Percentiles rank a stretch among this genome's conserved stretches.
Evolutionary conservation across 164 flowering plant genomes (phyloP).

Genomic region (Piper betle): DNA sequence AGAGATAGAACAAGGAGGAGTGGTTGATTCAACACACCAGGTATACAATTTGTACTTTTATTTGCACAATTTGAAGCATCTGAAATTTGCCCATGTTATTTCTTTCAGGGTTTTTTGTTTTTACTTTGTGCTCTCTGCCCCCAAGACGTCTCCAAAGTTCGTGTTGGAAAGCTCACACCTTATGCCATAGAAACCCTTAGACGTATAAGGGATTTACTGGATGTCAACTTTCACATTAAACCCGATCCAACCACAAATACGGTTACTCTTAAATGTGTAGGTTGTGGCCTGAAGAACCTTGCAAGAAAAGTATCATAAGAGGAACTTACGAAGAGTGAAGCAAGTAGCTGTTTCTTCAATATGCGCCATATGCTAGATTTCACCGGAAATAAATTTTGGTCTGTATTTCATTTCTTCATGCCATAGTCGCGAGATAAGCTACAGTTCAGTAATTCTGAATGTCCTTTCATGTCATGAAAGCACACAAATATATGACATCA

Average conservation of each 20-base stretch:
- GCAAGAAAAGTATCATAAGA: slow-evolving; percentile 59
- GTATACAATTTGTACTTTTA: slow-evolving; percentile 14
- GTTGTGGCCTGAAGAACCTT: slow-evolving; percentile 72
- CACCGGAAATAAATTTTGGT: neutral
- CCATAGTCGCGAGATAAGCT: too few relatives aligned
- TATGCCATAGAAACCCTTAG: slow-evolving; percentile 77
- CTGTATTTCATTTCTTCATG: too few relatives aligned
- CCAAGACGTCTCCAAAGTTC: slow-evolving; percentile 73
- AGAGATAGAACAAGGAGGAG: slow-evolving; percentile 88
- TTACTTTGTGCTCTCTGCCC: slow-evolving; percentile 82
- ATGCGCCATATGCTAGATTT: neutral
- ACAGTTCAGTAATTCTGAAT: too few relatives aligned
- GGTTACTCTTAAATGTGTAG: slow-evolving; percentile 58
- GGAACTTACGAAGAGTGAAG: too few relatives aligned
- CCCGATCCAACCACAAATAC: slow-evolving; percentile 70
- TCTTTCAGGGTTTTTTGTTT: slow-evolving; percentile 66
- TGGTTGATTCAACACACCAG: slow-evolving; percentile 94
- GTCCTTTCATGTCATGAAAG: too few relatives aligned
- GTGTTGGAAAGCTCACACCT: slow-evolving; percentile 81
- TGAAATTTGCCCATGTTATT: neutral
- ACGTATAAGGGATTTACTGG: slow-evolving; percentile 64
- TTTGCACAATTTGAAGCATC: neutral
- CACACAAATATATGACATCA: too few relatives aligned
- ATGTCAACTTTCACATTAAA: slow-evolving; percentile 52
- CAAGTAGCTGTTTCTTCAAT: too few relatives aligned